These are phyloP conservation scores for Antarctomyces pellizariae DNA, from an alignment of 495 filamentous ascomycete species.

Conservation along the genomic window DNA sequence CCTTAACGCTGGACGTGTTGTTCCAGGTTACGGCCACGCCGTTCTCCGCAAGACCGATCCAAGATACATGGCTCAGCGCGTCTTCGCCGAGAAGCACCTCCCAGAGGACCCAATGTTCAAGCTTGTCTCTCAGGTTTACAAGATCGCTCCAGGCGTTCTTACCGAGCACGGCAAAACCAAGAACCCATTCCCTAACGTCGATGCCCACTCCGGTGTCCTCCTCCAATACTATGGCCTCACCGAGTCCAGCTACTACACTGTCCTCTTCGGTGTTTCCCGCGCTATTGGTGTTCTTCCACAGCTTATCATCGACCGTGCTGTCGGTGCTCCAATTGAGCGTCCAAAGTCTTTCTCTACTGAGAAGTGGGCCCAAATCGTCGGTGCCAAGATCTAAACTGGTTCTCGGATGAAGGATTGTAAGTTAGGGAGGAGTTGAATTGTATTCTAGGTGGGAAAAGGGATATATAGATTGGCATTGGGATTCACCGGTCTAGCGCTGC, in stretches of 20 bases:
- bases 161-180: constrained; percentile 99
- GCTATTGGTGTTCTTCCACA: constrained; percentile 95
- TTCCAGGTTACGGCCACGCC: constrained; percentile 94
- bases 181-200: constrained; percentile 34
- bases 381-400: constrained; percentile 59
- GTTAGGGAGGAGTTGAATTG: not conserved
- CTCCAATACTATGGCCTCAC: constrained; percentile 98
- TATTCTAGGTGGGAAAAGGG: constrained; percentile 8
- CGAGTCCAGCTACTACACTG: constrained; percentile 98
- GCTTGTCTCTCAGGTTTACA: constrained; percentile 97
- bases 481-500: constrained; percentile 9
- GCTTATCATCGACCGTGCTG: constrained; percentile 96
- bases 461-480: constrained; percentile 8
- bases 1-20: constrained; percentile 82
- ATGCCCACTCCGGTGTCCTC: constrained; percentile 80
- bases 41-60: constrained; percentile 99
- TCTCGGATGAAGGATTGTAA: too few species aligned
- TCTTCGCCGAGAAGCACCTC: constrained; percentile 53
- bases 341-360: constrained; percentile 97
- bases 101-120: constrained; percentile 88
- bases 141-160: constrained; percentile 91
- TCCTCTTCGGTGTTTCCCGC: constrained; percentile 94
- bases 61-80: constrained; percentile 90
- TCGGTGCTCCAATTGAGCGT: constrained; percentile 63
- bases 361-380: constrained; percentile 84